Evolutionary conservation across 805 yeast genomes (phyloP).

Genomic region (Jamesozyma rosinii): DNA sequence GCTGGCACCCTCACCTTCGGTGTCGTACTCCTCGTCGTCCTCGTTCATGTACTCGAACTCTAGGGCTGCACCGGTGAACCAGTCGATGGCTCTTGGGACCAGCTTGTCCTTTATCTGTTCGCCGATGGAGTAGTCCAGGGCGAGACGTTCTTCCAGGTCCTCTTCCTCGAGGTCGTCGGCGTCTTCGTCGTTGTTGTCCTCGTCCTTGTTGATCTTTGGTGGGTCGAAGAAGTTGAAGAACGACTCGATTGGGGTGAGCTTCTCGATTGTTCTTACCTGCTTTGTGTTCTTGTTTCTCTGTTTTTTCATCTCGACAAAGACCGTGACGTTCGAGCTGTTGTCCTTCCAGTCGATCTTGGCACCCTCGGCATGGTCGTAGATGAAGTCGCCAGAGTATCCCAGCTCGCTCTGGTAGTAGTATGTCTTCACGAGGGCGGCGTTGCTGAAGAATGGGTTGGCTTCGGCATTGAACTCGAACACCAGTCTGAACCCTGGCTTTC

Average conservation of each 20-base stretch:
- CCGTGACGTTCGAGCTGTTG: conserved; percentile 74
- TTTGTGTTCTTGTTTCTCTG: conserved; percentile 95
- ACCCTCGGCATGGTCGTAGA: conserved; percentile 95
- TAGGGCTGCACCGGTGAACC: conserved; percentile 97
- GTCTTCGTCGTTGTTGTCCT: conserved; percentile 42
- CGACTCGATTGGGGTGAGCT: conserved; percentile 86
- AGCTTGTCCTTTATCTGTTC: conserved; percentile 93
- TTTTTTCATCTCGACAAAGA: conserved; percentile 83
- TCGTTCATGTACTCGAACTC: conserved; percentile 59
- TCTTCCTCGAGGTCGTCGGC: conserved; percentile 51
- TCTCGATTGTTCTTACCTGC: conserved; percentile 92
- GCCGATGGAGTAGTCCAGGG: conserved; percentile 88
- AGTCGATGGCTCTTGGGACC: conserved; percentile 92
- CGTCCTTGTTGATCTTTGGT: conserved; percentile 58
- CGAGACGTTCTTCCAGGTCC: conserved; percentile 75
- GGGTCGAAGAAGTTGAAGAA: conserved; percentile 95
- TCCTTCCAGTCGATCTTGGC: conserved; percentile 69
- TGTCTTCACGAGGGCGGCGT: conserved; percentile 66
- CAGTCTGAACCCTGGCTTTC: conserved; percentile 75
- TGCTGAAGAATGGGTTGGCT: conserved; percentile 66
- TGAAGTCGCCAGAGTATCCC: conserved; percentile 91
- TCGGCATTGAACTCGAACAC: conserved; percentile 61
- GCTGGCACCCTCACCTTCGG: conserved; percentile 44
- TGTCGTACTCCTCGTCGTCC: conserved; percentile 54
- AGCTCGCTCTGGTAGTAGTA: conserved; percentile 90